Conservation (phyloP, 805 yeast genomes). For the Saccharomycopsis capsularis region DNA sequence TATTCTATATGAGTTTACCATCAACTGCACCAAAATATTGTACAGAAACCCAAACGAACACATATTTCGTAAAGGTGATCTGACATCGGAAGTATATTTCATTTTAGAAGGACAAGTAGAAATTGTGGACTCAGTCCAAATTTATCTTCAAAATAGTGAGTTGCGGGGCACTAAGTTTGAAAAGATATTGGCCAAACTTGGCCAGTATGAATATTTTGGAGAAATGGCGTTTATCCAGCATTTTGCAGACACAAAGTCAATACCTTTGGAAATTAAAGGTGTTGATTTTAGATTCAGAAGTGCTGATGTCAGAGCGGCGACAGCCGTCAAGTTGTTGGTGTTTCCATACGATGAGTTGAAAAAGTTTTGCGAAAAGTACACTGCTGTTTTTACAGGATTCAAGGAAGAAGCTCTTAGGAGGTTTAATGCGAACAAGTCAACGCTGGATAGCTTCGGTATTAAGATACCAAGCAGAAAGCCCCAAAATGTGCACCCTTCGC, state of each 20-base stretch:
- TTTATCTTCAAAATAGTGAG: constrained; percentile 21
- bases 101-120: constrained; percentile 66
- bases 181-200: constrained; percentile 48
- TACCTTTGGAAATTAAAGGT: neutral
- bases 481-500: no score
- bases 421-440: constrained; percentile 28
- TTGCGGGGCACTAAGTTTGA: constrained; percentile 28
- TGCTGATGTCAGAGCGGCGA: constrained; percentile 58
- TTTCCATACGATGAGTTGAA: constrained; percentile 50
- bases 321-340: constrained; percentile 53
- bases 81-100: constrained; percentile 59
- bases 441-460: no score
- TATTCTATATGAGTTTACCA: constrained; percentile 8
- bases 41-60: constrained; percentile 43
- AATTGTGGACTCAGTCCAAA: constrained; percentile 39
- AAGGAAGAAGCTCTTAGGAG: constrained; percentile 50
- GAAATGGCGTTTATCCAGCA: constrained; percentile 62
- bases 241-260: constrained; percentile 1
- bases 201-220: constrained; percentile 64
- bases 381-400: constrained; percentile 53
- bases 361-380: constrained; percentile 49
- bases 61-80: constrained; percentile 52
- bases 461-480: no score
- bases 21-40: constrained; percentile 1
- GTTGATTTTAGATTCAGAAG: constrained; percentile 32